These are phyloP conservation scores for Astrothelium subdiscretum DNA, from an alignment of 495 filamentous ascomycete species.

Conservation along the genomic window DNA sequence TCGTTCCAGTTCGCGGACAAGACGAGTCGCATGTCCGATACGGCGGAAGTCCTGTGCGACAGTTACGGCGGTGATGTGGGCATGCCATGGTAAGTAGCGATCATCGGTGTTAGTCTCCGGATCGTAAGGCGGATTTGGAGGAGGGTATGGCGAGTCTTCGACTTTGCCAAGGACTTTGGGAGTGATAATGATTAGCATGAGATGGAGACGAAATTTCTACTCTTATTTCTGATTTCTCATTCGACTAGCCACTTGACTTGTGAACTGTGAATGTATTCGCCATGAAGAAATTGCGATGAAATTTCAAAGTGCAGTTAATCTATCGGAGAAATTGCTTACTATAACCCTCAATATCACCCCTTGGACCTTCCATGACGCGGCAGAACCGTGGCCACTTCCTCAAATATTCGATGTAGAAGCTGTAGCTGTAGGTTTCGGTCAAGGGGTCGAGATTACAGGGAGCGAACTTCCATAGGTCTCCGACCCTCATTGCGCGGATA, in stretches of 20 bases:
- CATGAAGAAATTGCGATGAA: no score
- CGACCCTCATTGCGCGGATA: conserved; percentile 56
- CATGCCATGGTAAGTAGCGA: conserved; percentile 84
- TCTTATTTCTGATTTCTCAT: neutral
- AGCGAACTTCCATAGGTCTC: conserved; percentile 76
- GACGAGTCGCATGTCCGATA: conserved; percentile 68
- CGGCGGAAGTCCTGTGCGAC: conserved; percentile 78
- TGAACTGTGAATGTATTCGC: no score
- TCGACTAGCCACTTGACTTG: neutral
- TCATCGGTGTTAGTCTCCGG: conserved; percentile 30
- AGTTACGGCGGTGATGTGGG: conserved; percentile 92
- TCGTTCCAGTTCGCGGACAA: conserved; percentile 68
- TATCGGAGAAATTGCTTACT: conserved; percentile 50
- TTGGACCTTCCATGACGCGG: conserved; percentile 66
- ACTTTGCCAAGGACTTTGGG: conserved; percentile 83
- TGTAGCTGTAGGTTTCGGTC: conserved; percentile 90
- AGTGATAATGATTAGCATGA: neutral
- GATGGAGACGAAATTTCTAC: neutral
- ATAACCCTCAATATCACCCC: conserved; percentile 78
- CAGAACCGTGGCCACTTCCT: conserved; percentile 92
- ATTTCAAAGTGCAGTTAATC: no score
- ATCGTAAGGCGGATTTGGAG: conserved; percentile 53
- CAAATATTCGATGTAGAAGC: conserved; percentile 91
- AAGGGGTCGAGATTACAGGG: conserved; percentile 76
- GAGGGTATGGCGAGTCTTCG: conserved; percentile 61